Percentiles rank a stretch among this genome's conserved stretches.
phyloP scores from a whole-genome alignment of 257 asterid species.

The Agastache rugosa region DNA sequence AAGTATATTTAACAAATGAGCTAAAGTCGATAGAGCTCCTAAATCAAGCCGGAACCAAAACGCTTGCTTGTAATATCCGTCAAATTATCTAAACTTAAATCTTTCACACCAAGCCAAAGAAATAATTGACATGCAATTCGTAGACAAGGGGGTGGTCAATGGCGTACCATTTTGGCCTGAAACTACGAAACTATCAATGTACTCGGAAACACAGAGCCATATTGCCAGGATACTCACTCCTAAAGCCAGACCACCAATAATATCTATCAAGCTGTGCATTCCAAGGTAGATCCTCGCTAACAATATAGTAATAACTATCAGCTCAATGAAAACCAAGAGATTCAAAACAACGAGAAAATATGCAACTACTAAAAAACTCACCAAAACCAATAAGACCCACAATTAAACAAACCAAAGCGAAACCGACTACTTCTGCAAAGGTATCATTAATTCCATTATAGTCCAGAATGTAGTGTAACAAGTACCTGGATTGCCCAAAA shows the following conservation, averaged over 20 bases:
- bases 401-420: slow-evolving; percentile 53
- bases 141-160: neutral
- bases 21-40: neutral
- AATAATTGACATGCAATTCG: neutral
- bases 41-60: no score
- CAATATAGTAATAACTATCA: slow-evolving; percentile 28
- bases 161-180: slow-evolving; percentile 75
- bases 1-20: neutral
- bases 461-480: slow-evolving; percentile 66
- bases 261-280: slow-evolving; percentile 88
- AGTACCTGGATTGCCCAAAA: slow-evolving; percentile 54
- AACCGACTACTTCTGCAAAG: slow-evolving; percentile 47
- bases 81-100: neutral
- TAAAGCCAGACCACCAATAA: slow-evolving; percentile 67
- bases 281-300: slow-evolving; percentile 89
- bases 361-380: slow-evolving; percentile 40
- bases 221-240: slow-evolving; percentile 68
- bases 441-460: slow-evolving; percentile 45
- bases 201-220: slow-evolving; percentile 66
- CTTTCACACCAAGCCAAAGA: neutral
- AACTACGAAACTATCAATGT: slow-evolving; percentile 63
- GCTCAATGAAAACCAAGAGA: slow-evolving; percentile 21
- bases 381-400: slow-evolving; percentile 77
- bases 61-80: no score
- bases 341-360: slow-evolving; percentile 9